A percentile compares a stretch with the other conserved stretches of the same genome.
These are phyloP conservation scores for Gossypium schwendimanii DNA, from an alignment of 441 rosid species.

Conservation along the genomic window DNA sequence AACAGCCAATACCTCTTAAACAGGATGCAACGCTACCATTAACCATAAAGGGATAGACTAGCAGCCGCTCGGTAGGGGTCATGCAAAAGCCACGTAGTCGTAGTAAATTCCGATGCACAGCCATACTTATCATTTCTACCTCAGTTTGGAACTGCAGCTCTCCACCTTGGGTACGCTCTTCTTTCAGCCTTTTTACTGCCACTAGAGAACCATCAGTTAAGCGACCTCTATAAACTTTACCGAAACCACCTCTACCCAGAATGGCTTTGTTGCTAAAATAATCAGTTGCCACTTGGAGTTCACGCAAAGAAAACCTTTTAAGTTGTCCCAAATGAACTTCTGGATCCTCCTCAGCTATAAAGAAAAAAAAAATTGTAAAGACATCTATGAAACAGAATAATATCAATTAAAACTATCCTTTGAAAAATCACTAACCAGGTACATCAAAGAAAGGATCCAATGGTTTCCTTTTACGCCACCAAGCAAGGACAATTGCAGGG, in stretches of 20 bases:
- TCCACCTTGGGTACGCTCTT: conserved; percentile 78
- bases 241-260: conserved; percentile 80
- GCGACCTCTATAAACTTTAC: conserved; percentile 87
- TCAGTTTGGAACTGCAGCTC: conserved; percentile 87
- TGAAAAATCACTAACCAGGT: conserved; percentile 54
- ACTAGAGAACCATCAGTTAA: conserved; percentile 66
- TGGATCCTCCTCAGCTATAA: conserved; percentile 90
- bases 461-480: conserved; percentile 64
- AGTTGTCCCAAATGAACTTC: conserved; percentile 85
- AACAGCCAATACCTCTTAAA: conserved; percentile 53
- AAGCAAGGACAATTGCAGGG: conserved; percentile 77
- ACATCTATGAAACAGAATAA: conserved; percentile 4
- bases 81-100: conserved; percentile 88
- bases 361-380: conserved; percentile 12
- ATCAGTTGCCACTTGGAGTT: conserved; percentile 80
- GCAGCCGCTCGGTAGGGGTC: conserved; percentile 84
- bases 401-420: conserved; percentile 8
- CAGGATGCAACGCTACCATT: conserved; percentile 96
- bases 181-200: conserved; percentile 82
- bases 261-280: conserved; percentile 59
- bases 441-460: conserved; percentile 89
- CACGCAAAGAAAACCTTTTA: conserved; percentile 70
- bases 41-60: conserved; percentile 79
- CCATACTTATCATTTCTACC: conserved; percentile 90
- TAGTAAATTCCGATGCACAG: conserved; percentile 80